Evolutionary conservation across 345 rosid genomes (phyloP), one percentile per base, ranked within the genome.

Genomic region (Melastoma malabathricum): DNA sequence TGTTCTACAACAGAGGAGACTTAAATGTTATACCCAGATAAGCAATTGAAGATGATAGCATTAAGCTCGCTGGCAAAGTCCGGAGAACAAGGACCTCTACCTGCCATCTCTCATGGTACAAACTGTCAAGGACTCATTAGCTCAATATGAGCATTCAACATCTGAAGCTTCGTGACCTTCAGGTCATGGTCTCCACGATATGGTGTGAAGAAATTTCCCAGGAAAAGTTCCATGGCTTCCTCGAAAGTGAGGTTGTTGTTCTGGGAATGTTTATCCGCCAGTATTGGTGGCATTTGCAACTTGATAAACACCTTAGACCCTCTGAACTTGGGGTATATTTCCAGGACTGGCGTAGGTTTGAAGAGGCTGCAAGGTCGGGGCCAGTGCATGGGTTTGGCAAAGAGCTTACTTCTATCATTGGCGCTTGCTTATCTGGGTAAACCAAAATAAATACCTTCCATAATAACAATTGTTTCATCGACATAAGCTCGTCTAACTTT

Each of bases 171-270:
- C 15, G 18, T 60, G 13, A 54, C 56, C 67, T 50, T 56, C 47
- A 86, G 94, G 86, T 90, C 59, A 82, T 86, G 96, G 96, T 84
- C 64, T 90, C 96, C 58, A 82, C 89, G 19, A 82, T 81, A 63
- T 86, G 96, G n/a, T 90, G 96, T 70, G 94, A 86, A 68, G 89
- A 84, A 75, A 90, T 90, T 65, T 88, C 92, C 13, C 48, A 69
- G 39, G 86, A 83, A 59, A 81, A 76, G 72, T 74, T 66, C 53
- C 67, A 13, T 20, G 20, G 29, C 57, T 75, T 89, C 64, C 61
- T 70, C 23, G 59, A 55, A 55, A 81, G 80, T 64, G 70, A 73
- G 96, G 97, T 86, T 60, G 25, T 0, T 10, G 52, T 62, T 38
- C 46, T 23, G 54, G 25, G 16, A 5, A 19, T 13, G 15, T 4